Percentiles rank a stretch among this genome's conserved stretches.
These are phyloP conservation scores for Bipolaris zeicola DNA, from an alignment of 2,329 filamentous ascomycete genomes.

Conservation along the genomic window DNA sequence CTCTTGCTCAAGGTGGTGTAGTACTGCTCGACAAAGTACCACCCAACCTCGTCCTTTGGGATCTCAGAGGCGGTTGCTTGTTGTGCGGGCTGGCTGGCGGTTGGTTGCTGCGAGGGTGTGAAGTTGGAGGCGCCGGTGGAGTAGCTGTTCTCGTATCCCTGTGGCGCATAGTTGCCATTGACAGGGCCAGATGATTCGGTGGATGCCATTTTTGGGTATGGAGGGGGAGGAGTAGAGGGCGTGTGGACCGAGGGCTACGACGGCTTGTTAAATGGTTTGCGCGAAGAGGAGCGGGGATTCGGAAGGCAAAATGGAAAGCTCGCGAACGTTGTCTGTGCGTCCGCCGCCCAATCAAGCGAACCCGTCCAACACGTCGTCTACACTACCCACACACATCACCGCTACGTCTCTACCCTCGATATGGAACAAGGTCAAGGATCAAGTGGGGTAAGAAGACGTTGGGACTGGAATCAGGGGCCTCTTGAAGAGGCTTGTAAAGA, in stretches of 20 bases:
- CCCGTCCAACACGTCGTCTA: constrained; percentile 6
- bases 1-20: constrained; percentile 96
- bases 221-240: constrained; percentile 12
- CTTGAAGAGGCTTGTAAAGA: constrained; percentile 32
- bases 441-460: constrained; percentile 34
- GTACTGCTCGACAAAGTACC: constrained; percentile 99
- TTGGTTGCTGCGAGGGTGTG: constrained; percentile 33
- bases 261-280: constrained; percentile 7
- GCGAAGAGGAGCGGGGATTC: constrained; percentile 12
- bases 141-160: constrained; percentile 51
- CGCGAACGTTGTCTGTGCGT: constrained; percentile 17
- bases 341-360: constrained; percentile 21
- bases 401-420: constrained; percentile 64
- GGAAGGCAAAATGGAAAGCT: constrained; percentile 23
- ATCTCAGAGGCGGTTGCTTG: constrained; percentile 51
- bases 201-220: constrained; percentile 40
- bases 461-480: constrained; percentile 27
- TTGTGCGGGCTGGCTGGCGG: constrained; percentile 35
- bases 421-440: constrained; percentile 66
- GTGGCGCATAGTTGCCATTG: constrained; percentile 57
- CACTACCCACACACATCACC: not conserved
- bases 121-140: constrained; percentile 37
- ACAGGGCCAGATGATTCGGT: constrained; percentile 47
- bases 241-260: constrained; percentile 12
- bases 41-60: constrained; percentile 92